Evolutionary conservation across 2,329 filamentous ascomycete species (phyloP).

Genomic region (Epichloe sylvatica): DNA sequence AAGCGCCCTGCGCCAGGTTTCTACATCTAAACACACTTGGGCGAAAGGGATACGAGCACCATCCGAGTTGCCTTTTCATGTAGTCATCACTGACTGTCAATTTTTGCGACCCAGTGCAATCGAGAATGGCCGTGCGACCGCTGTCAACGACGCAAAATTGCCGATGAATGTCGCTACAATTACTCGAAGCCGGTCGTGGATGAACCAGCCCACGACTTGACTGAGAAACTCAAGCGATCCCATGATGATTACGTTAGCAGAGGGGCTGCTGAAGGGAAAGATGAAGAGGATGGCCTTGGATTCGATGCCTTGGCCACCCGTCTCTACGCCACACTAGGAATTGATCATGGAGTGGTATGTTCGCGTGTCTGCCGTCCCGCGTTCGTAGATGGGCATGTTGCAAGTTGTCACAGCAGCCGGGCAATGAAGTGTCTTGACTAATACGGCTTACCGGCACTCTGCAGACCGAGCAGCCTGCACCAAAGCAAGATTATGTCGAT

Average conservation of each 20-base stretch:
- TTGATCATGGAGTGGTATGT: constrained; percentile 8
- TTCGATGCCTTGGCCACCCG: constrained; percentile 12
- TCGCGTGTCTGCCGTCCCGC: background rate
- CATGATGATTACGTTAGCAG: constrained; percentile 2
- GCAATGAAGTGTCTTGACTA: background rate
- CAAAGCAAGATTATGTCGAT: constrained; percentile 9
- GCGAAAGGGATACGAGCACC: too few relatives aligned
- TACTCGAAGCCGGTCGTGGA: constrained; percentile 4
- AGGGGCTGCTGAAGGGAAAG: constrained; percentile 1
- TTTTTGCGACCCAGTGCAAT: constrained; percentile 14
- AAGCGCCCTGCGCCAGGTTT: too few relatives aligned
- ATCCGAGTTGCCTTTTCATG: background rate
- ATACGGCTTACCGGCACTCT: background rate
- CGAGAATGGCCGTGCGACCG: constrained; percentile 21
- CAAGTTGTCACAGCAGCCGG: too few relatives aligned
- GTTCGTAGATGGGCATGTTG: too few relatives aligned
- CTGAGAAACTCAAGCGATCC: constrained; percentile 2
- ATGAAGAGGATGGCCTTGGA: background rate
- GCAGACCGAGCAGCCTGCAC: constrained; percentile 7
- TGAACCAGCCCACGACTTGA: constrained; percentile 1
- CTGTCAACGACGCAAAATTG: constrained; percentile 18
- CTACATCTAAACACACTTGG: too few relatives aligned
- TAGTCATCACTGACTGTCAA: background rate
- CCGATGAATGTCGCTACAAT: constrained; percentile 16
- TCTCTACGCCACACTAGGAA: constrained; percentile 11